Percentiles rank a stretch among this genome's conserved stretches.
These are phyloP conservation scores for Fusarium citri DNA, from an alignment of 2,329 filamentous ascomycete species.

Conservation along the genomic window DNA sequence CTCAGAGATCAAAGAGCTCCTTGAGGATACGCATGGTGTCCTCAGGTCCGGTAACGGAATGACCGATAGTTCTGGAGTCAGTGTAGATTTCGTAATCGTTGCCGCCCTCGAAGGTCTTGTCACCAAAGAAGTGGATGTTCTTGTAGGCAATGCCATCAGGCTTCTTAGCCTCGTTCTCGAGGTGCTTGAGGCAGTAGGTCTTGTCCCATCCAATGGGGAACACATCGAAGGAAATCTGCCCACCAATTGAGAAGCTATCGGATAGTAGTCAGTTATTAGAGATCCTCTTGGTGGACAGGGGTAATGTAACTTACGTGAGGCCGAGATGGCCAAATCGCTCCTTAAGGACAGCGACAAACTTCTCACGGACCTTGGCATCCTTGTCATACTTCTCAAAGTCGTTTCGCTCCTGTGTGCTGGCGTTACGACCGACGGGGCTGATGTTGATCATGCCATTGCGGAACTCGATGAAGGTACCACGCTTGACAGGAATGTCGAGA, in stretches of 20 bases:
- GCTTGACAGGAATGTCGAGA: constrained; percentile 84
- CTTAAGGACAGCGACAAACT: constrained; percentile 80
- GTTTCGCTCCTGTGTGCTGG: constrained; percentile 80
- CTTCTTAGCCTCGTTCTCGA: constrained; percentile 81
- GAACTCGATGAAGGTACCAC: constrained; percentile 88
- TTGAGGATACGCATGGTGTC: constrained; percentile 85
- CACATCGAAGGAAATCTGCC: constrained; percentile 98
- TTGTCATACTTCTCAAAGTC: constrained; percentile 87
- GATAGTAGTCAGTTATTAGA: constrained; percentile 11
- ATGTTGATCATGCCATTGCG: constrained; percentile 93
- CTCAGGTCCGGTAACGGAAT: constrained; percentile 82
- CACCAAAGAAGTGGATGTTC: constrained; percentile 96
- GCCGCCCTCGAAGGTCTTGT: constrained; percentile 91
- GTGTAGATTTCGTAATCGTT: constrained; percentile 96
- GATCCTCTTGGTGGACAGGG: constrained; percentile 5
- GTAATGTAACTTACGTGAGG: constrained; percentile 73
- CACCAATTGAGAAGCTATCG: constrained; percentile 87
- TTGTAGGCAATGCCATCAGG: constrained; percentile 80
- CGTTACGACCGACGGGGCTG: constrained; percentile 86
- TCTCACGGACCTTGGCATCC: constrained; percentile 78
- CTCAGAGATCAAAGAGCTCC: constrained; percentile 79
- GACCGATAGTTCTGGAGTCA: constrained; percentile 84
- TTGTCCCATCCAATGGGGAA: constrained; percentile 99
- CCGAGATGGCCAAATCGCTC: constrained; percentile 86
- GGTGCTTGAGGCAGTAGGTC: constrained; percentile 92